A percentile compares a stretch with the other conserved stretches of the same genome.
phyloP scores from a whole-genome alignment of 23 red algal species.

The Gracilariopsis chorda region DNA sequence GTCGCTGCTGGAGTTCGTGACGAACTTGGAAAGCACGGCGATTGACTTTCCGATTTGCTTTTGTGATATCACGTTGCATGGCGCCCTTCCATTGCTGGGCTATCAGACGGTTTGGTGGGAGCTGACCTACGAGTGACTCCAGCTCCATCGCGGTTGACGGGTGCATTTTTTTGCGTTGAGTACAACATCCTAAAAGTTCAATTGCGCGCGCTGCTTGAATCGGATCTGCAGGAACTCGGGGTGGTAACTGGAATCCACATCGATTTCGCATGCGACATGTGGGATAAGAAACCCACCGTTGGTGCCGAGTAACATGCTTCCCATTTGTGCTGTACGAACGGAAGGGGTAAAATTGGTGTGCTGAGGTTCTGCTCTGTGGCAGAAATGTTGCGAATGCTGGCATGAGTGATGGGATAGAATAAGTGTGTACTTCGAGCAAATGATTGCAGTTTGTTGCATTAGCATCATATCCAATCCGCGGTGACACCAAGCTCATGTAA shows the following conservation, averaged over 20 bases:
- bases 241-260: slow-evolving; percentile 35
- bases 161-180: not conserved
- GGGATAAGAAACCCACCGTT: not conserved
- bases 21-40: slow-evolving; percentile 9
- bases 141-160: not conserved
- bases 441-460: too few species aligned
- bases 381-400: too few species aligned
- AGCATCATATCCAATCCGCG: too few species aligned
- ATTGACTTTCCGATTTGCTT: not conserved
- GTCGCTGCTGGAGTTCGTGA: not conserved
- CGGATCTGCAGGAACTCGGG: slow-evolving; percentile 11
- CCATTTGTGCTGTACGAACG: too few species aligned
- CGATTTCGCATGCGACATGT: slow-evolving; percentile 50
- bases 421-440: too few species aligned
- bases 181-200: slow-evolving; percentile 34
- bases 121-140: slow-evolving; percentile 9
- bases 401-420: too few species aligned
- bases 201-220: not conserved
- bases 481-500: too few species aligned
- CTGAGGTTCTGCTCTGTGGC: too few species aligned
- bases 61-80: not conserved
- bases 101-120: slow-evolving; percentile 17
- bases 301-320: not conserved
- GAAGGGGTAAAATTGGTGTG: too few species aligned
- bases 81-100: slow-evolving; percentile 68